Evolutionary conservation across 2,329 filamentous ascomycete genomes (phyloP).

Genomic region (Colletotrichum liriopes): DNA sequence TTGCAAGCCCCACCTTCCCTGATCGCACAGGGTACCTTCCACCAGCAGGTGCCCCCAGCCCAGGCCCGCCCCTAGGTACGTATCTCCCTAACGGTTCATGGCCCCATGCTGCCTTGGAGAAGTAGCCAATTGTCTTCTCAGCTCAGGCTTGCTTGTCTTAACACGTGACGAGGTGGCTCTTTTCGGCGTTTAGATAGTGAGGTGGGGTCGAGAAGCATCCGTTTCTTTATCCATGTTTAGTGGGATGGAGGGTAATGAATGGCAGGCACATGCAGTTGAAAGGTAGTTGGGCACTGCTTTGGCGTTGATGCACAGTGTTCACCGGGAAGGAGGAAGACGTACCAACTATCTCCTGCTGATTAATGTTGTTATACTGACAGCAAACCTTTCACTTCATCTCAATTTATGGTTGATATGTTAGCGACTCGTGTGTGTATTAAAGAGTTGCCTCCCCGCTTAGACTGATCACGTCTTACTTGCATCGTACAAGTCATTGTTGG

Average conservation of each 20-base stretch:
- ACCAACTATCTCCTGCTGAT: not conserved
- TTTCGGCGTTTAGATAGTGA: not conserved
- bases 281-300: not conserved
- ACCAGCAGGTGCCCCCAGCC: not conserved
- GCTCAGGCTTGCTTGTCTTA: too few relatives aligned
- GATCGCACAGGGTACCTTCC: not conserved
- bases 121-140: not conserved
- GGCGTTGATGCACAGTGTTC: not conserved
- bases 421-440: not conserved
- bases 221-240: not conserved
- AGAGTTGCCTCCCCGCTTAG: not conserved
- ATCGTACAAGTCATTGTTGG: not conserved
- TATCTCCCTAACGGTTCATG: not conserved
- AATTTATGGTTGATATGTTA: not conserved
- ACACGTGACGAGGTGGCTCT: not conserved
- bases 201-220: not conserved
- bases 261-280: not conserved
- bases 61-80: not conserved
- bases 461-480: conserved; percentile 16
- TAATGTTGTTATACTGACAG: too few relatives aligned
- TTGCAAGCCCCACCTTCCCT: conserved; percentile 17
- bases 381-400: not conserved
- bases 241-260: conserved; percentile 13
- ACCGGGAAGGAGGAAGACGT: too few relatives aligned
- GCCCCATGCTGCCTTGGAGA: not conserved